Base-by-base conservation (phyloP, 176 grass and related monocot species). In the Oryza brachyantha region DNA sequence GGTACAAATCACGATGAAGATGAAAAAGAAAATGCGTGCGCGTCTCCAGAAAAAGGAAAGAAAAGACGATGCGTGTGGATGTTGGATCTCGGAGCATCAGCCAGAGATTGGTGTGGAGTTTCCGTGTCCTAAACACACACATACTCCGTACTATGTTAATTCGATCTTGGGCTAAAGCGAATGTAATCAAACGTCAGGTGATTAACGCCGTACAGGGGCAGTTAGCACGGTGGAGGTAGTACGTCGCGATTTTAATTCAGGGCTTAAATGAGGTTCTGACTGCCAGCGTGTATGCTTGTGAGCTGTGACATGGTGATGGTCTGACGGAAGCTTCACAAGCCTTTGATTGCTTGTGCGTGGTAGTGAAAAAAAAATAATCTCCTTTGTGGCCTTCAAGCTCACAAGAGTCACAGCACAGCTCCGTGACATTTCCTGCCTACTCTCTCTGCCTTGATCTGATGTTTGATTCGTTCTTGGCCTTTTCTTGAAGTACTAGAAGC, bases 221-320 rank as follows among this genome's bases (percentile, higher is more conserved):
- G 38, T 58, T 58, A 75, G 72, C 48, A 59, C 52, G 27, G 34
- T 61, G 21, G 68, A 46, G 8, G 8, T 21, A 38, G 28, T 73
- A 43, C 22, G 10, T n/a, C 6, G 2, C 0, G 31, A 31, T 55
- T 38, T 68, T 63, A 60, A 61, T 41, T 43, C 59, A 11, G 16
- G 11, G 26, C 21, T 69, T 80, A 41, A 81, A 71, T 43, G 25
- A 67, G 11, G 78, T 10, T 81, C 52, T 70, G 66, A 81, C 66
- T 31, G 66, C 22, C 66, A 45, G 54, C n/a, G 24, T 29, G 78
- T 1, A 42, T 64, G 5, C 46, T 19, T 19, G 46, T 1, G 17
- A 21, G 46, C 14, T 29, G 7, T 48, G 60, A n/a, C 13, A n/a
- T n/a, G n/a, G n/a, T n/a, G n/a, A n/a, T n/a, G n/a, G n/a, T n/a